Conservation (phyloP, 805 yeast genomes). For the Pichia californica region DNA sequence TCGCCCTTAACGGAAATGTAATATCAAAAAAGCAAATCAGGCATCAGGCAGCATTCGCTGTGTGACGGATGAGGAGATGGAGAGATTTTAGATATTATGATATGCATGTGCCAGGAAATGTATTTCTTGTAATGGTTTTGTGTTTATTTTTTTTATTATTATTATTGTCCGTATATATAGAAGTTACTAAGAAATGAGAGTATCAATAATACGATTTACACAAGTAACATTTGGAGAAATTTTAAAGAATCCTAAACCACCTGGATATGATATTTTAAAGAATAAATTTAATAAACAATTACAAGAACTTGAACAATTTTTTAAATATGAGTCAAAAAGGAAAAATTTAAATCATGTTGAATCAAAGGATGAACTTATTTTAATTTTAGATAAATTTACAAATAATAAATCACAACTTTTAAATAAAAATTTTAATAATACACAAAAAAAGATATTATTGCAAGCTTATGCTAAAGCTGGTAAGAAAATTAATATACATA, state of each 20-base stretch:
- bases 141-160: no score
- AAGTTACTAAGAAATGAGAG: no score
- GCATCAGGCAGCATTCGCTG: no score
- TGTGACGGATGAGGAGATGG: no score
- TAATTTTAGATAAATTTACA: slow-evolving; percentile 8
- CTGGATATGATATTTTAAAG: slow-evolving; percentile 20
- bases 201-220: neutral
- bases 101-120: no score
- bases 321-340: neutral
- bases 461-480: slow-evolving; percentile 8
- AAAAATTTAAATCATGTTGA: neutral
- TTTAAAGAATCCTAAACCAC: slow-evolving; percentile 12
- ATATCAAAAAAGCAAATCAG: no score
- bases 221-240: slow-evolving; percentile 14
- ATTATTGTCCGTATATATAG: no score
- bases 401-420: neutral
- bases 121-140: no score
- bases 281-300: slow-evolving; percentile 18
- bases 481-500: neutral
- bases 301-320: slow-evolving; percentile 11
- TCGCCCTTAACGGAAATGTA: no score
- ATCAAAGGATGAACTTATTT: slow-evolving; percentile 4
- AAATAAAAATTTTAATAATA: neutral
- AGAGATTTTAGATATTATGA: no score
- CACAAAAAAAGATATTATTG: slow-evolving; percentile 2